Evolutionary conservation across 208 protist species (phyloP).

Genomic region (Naegleria fowleri): DNA sequence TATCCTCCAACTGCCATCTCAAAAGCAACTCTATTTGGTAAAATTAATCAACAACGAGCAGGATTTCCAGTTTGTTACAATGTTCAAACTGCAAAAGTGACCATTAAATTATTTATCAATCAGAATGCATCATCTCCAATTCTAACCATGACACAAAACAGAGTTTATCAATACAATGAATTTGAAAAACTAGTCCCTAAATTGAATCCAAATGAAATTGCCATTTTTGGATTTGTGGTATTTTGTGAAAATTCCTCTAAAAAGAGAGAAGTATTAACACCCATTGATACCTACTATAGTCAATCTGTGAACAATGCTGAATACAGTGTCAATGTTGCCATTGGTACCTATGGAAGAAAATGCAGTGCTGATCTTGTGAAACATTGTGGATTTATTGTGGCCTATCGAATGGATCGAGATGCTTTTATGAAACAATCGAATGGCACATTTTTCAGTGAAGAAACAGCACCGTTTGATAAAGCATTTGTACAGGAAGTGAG

Average conservation of each 20-base stretch:
- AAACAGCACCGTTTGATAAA: neutral
- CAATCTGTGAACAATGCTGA: neutral
- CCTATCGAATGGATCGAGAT: neutral
- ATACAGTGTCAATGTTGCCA: neutral
- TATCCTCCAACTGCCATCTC: neutral
- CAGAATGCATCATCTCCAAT: neutral
- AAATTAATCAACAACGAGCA: slow-evolving; percentile 8
- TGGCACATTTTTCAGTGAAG: neutral
- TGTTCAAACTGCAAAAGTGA: slow-evolving; percentile 11
- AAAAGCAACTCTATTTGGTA: neutral
- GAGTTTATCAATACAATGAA: slow-evolving; percentile 4
- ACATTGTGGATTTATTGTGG: neutral
- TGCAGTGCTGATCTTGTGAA: neutral
- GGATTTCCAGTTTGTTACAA: neutral
- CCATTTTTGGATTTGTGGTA: slow-evolving; percentile 8
- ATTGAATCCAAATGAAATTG: neutral
- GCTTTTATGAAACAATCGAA: neutral
- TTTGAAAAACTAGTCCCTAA: neutral
- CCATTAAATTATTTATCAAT: neutral
- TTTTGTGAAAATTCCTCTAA: neutral
- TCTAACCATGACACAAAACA: neutral
- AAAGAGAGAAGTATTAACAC: neutral
- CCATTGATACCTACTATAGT: neutral
- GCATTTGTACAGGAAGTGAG: neutral
- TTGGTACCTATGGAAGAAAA: neutral